Base-by-base conservation (phyloP, 345 rosid species). In the Orychophragmus violaceus region DNA sequence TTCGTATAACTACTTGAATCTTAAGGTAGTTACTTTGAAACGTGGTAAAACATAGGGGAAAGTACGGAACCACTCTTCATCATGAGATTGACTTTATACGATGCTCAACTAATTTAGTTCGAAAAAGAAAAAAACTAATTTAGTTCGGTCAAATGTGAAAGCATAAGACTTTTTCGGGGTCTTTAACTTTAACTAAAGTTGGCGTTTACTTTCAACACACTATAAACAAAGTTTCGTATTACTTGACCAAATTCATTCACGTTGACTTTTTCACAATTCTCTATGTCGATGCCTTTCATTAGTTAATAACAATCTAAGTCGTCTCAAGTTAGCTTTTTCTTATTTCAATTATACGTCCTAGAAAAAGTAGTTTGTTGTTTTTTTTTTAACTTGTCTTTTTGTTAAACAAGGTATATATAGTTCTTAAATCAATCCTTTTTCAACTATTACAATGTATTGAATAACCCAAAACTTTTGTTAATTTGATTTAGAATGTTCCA, bases 111-210 rank as follows among this genome's bases (percentile, higher is more conserved):
- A 62, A 30, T 41, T 62, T 61, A 70, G 51, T 59, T n/a, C n/a
- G n/a, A n/a, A n/a, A n/a, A n/a, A n/a, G n/a, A n/a, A n/a, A n/a
- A n/a, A n/a, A n/a, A n/a, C n/a, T n/a, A n/a, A n/a, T n/a, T n/a
- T n/a, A n/a, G n/a, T n/a, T n/a, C n/a, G n/a, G n/a, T n/a, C n/a
- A 74, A 74, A 68, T 74, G 60, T 74, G 78, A 67, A 74, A 61
- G 69, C 78, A 19, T 55, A 53, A 46, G 74, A 68, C 74, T 60
- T 67, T 66, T 61, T 27, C 24, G 30, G 64, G 69, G 33, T 54
- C 53, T 45, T n/a, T n/a, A n/a, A 67, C 46, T 37, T 6, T 6
- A 54, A 60, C 69, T 10, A 61, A 67, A 68, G 74, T 36, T 21
- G 74, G 74, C 78, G 78, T 68, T 74, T 68, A 68, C 78, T 74